A percentile compares a stretch with the other conserved stretches of the same genome.
These are phyloP conservation scores for Litsea cubeba DNA, from an alignment of 164 flowering plant genomes.

Conservation along the genomic window DNA sequence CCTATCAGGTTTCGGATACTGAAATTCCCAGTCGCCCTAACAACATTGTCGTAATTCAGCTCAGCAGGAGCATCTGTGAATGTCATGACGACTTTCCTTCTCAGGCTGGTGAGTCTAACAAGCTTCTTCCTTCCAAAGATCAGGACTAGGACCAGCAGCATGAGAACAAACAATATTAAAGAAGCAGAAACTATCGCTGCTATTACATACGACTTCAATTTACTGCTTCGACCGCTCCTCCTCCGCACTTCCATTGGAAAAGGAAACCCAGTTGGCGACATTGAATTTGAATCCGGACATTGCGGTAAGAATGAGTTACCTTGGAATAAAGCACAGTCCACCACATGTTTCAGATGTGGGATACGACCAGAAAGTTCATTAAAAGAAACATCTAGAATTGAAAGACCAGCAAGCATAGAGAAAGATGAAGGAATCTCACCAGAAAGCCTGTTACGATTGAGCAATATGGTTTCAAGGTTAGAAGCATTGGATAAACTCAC, in stretches of 20 bases:
- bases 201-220: conserved; percentile 29
- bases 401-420: conserved; percentile 38
- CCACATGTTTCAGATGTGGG: conserved; percentile 36
- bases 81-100: conserved; percentile 47
- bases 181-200: conserved; percentile 35
- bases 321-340: conserved; percentile 35
- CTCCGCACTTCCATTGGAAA: conserved; percentile 23
- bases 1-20: conserved; percentile 60
- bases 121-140: conserved; percentile 34
- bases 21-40: conserved; percentile 65
- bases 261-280: conserved; percentile 31
- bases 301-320: conserved; percentile 41
- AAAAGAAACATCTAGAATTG: conserved; percentile 51
- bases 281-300: conserved; percentile 30
- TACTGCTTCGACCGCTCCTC: conserved; percentile 8
- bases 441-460: conserved; percentile 47
- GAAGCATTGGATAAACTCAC: conserved; percentile 33
- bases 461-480: conserved; percentile 41
- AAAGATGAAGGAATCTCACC: conserved; percentile 60
- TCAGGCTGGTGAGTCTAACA: conserved; percentile 29
- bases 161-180: conserved; percentile 26
- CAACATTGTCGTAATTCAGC: conserved; percentile 55
- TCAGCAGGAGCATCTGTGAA: conserved; percentile 50
- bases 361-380: conserved; percentile 66
- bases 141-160: conserved; percentile 24